phyloP scores from a whole-genome alignment of 139 green algal genomes.

The Zygnema circumcarinatum region DNA sequence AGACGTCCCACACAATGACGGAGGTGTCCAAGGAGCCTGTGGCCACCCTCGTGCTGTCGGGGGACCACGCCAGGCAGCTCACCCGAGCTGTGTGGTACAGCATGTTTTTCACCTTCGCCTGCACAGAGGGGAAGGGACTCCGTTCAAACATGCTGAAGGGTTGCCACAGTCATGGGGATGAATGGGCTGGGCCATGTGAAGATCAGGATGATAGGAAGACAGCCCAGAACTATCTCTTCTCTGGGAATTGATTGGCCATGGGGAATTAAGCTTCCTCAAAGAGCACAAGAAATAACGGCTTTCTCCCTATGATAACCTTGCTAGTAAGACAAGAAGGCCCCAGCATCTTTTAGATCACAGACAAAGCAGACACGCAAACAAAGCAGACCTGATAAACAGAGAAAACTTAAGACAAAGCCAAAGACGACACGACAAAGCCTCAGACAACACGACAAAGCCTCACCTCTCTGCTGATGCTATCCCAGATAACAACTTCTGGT shows the following conservation, averaged over 20 bases:
- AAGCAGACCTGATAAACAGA: no score
- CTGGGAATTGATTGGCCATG: no score
- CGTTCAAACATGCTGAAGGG: slow-evolving; percentile 24
- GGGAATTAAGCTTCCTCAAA: no score
- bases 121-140: neutral
- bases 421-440: no score
- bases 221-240: neutral
- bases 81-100: slow-evolving; percentile 62
- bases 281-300: no score
- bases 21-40: slow-evolving; percentile 61
- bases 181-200: no score
- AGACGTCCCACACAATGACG: slow-evolving; percentile 61
- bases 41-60: slow-evolving; percentile 29
- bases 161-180: neutral
- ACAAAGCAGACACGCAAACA: no score
- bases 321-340: no score
- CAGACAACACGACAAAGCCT: no score
- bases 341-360: no score
- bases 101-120: slow-evolving; percentile 60
- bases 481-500: slow-evolving; percentile 64
- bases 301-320: no score
- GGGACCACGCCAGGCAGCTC: slow-evolving; percentile 58
- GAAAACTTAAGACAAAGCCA: no score
- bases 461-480: slow-evolving; percentile 51
- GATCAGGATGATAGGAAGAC: neutral